Conservation (phyloP, 148 eudicot species). For the Fagopyrum esculentum region DNA sequence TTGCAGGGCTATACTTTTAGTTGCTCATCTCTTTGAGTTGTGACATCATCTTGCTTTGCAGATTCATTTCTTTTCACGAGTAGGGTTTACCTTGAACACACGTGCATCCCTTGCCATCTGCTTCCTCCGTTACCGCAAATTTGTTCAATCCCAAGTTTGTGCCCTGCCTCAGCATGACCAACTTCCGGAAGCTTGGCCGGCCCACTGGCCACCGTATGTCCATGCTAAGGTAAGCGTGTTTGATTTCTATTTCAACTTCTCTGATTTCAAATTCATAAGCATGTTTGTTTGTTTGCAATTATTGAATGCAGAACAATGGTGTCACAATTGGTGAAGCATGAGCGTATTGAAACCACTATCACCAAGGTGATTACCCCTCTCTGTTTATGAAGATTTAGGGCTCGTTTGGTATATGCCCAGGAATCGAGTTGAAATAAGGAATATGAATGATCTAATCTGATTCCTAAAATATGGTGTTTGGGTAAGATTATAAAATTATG, state of each 20-base stretch:
- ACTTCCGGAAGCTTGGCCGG: conserved; percentile 87
- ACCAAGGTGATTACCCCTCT: conserved; percentile 45
- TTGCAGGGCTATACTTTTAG: neutral
- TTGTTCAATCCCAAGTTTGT: too few species aligned
- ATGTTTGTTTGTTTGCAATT: conserved; percentile 12
- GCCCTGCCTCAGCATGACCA: conserved; percentile 39
- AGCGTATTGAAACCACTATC: conserved; percentile 90
- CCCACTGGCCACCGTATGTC: conserved; percentile 85
- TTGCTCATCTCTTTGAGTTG: too few species aligned
- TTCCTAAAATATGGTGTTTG: too few species aligned
- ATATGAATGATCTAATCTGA: too few species aligned
- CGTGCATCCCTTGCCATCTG: too few species aligned
- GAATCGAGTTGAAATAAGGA: too few species aligned
- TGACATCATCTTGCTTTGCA: too few species aligned
- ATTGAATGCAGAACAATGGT: conserved; percentile 68
- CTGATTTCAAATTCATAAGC: neutral
- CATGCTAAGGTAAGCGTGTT: conserved; percentile 60
- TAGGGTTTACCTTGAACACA: too few species aligned
- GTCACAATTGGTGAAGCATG: conserved; percentile 87
- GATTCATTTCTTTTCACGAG: too few species aligned
- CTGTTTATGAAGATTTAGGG: neutral
- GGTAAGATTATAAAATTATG: too few species aligned
- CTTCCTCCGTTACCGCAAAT: too few species aligned
- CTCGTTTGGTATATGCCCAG: neutral
- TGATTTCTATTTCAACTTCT: neutral